These are phyloP conservation scores for Hamigera avellanea DNA, from an alignment of 495 filamentous ascomycete species.

Conservation along the genomic window DNA sequence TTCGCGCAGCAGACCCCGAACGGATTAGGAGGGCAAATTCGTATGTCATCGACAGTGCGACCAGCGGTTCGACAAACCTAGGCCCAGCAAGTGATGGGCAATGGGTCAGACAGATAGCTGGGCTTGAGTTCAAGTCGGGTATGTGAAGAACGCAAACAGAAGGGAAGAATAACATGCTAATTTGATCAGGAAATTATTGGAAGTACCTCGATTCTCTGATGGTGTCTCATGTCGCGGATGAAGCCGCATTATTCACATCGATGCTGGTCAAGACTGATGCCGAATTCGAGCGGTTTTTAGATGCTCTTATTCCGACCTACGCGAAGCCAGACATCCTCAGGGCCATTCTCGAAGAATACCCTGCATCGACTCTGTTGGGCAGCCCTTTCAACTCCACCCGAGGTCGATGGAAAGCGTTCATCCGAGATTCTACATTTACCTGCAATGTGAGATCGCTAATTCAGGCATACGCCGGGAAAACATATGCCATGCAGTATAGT, in stretches of 20 bases:
- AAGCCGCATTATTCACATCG: conserved; percentile 20
- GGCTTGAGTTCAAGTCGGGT: conserved; percentile 30
- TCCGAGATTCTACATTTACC: background rate
- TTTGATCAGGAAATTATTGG: conserved; percentile 21
- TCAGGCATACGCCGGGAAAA: background rate
- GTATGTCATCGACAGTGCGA: conserved; percentile 14
- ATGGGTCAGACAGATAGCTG: conserved; percentile 32
- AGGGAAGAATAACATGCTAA: too few species aligned
- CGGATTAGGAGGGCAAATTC: conserved; percentile 29
- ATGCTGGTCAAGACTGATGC: background rate
- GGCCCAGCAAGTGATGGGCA: conserved; percentile 29
- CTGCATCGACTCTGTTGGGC: too few species aligned
- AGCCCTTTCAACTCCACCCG: background rate
- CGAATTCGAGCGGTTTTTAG: background rate
- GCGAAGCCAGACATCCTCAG: background rate
- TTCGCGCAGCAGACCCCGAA: conserved; percentile 20
- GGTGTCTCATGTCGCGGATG: conserved; percentile 28
- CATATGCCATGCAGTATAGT: background rate
- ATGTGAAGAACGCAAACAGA: too few species aligned
- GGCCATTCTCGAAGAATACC: background rate
- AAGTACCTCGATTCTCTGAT: conserved; percentile 24
- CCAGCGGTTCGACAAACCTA: conserved; percentile 25
- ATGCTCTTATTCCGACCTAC: background rate
- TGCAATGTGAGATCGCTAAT: background rate
- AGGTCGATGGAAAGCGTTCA: background rate